Evolutionary conservation across 495 filamentous ascomycete species (phyloP), one percentile per base, ranked within the genome.

Genomic region (Penicillium lagena): DNA sequence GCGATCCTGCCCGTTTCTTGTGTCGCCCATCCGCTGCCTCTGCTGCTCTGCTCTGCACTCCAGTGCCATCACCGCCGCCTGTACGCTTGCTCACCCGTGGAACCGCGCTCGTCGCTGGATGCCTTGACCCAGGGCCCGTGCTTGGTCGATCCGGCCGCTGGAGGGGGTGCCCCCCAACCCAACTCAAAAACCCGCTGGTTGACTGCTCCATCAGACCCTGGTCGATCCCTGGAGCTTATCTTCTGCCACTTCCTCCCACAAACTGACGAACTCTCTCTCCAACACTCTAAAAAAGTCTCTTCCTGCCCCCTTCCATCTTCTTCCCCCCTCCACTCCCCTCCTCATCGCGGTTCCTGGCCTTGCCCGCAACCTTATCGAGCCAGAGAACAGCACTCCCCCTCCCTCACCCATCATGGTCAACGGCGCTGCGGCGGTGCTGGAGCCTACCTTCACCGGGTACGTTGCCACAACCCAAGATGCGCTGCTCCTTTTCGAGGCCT

Each of bases 381-480:
- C 22, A 22, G 32, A 34, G 9, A 11, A 34, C n/a, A 10, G 9
- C 2, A 14, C 28, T 33, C 29, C 29, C 46, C 36, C 12, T 37
- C 17, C 39, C 42, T 27, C 42, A 52, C 35, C 46, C 58, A 67
- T 50, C 50, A 73, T 73, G 69, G 69, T 70, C 48, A 70, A 67
- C 59, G 66, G 69, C 41, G 65, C 64, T 32, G 62, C 66, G 10
- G 65, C 69, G 29, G 68, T 68, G 59, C 58, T 73, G 60, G 68
- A 73, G 58, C 73, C 73, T 43, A 85, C 85, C 17, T 86, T 78
- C 60, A 60, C 57, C 14, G 85, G 84, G n/a, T 80, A 82, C 52
- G 75, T 90, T 47, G 72, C 70, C 14, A 83, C 79, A 34, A 90
- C 85, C 1, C 75, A 82, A 35, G 87, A 91, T 66, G 87, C 85